Evolutionary conservation across 2,329 filamentous ascomycete species (phyloP), one percentile per base, ranked within the genome.

Genomic region (Fusarium pseudocircinatum): DNA sequence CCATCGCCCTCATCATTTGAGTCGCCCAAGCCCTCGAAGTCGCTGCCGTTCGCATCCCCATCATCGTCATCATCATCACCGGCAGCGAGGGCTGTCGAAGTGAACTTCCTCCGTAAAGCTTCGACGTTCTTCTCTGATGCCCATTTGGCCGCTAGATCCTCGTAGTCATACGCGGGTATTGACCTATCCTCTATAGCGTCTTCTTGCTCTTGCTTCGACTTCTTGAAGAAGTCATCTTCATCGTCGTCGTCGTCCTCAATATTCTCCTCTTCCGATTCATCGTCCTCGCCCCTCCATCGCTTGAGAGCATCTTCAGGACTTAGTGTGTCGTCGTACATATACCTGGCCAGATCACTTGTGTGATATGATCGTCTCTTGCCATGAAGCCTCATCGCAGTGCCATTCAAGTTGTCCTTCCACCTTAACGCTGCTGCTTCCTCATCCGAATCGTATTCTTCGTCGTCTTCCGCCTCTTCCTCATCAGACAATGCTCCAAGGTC

Each of bases 321-420:
- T 34, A 99, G 83, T 16, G 91, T 90, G 43, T 93, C 89, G 76
- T 98, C 93, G 82, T 99, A 99, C 84, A 99, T 92, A 81, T 97
- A 88, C 74, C 93, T 91, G 1, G 94, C 94, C 36, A 99, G 88
- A 78, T 98, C 95, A 20, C 90, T 88, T 14, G 94, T 92, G 61
- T 95, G 91, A 78, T 93, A 97, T 22, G 92, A 89, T 46, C 90
- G 89, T 70, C 89, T 91, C 75, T 88, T 91, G 34, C 89, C 88
- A 79, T 96, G 93, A 39, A 95, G 84, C 63, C 87, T 89, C 70
- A 88, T 89, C 4, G 95, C 95, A 61, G 92, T 94, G 66, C 92
- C 91, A 15, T 90, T 84, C 80, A 99, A 89, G 77, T 97, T 95
- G 30, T 93, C 90, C 81, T 99, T 99, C 97, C 97, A 99, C 49